A percentile compares a stretch with the other conserved stretches of the same genome.
Evolutionary conservation across 768 basidiomycete genomes (phyloP).

Genomic region (Psilocybe subaeruginosa): DNA sequence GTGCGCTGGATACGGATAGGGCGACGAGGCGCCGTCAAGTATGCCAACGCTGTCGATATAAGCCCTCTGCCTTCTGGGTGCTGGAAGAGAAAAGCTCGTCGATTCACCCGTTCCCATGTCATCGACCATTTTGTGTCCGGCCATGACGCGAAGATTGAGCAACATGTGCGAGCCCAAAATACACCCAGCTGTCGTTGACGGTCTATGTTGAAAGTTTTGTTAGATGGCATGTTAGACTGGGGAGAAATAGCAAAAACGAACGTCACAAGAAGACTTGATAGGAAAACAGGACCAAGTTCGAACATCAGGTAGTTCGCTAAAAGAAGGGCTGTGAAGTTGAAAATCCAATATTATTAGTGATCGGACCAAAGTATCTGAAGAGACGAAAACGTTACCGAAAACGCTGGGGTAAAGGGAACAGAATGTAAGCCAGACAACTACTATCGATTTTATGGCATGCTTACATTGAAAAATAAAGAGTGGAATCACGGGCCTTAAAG

Average conservation of each 20-base stretch:
- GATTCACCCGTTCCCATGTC: background rate
- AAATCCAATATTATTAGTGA: background rate
- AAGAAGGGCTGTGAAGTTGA: slow-evolving; percentile 20
- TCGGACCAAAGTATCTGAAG: background rate
- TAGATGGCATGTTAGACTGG: background rate
- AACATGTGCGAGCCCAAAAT: slow-evolving; percentile 31
- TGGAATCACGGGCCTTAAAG: slow-evolving; percentile 27
- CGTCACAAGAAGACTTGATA: slow-evolving; percentile 34
- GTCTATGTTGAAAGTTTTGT: slow-evolving; percentile 9
- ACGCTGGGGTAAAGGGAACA: slow-evolving; percentile 8
- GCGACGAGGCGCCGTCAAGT: background rate
- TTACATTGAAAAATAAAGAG: slow-evolving; percentile 28
- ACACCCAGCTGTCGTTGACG: slow-evolving; percentile 29
- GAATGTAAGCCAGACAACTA: background rate
- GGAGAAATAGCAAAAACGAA: slow-evolving; percentile 9
- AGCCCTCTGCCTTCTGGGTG: background rate
- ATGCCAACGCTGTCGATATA: background rate
- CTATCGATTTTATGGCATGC: background rate
- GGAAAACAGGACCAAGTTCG: slow-evolving; percentile 27
- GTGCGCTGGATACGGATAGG: background rate
- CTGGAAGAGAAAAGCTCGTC: background rate
- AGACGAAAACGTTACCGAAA: slow-evolving; percentile 8
- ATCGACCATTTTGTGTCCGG: background rate
- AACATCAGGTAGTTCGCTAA: slow-evolving; percentile 28
- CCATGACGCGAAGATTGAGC: slow-evolving; percentile 24